Conservation (phyloP, 2,329 filamentous ascomycete species). For the Exophiala calicioides region DNA sequence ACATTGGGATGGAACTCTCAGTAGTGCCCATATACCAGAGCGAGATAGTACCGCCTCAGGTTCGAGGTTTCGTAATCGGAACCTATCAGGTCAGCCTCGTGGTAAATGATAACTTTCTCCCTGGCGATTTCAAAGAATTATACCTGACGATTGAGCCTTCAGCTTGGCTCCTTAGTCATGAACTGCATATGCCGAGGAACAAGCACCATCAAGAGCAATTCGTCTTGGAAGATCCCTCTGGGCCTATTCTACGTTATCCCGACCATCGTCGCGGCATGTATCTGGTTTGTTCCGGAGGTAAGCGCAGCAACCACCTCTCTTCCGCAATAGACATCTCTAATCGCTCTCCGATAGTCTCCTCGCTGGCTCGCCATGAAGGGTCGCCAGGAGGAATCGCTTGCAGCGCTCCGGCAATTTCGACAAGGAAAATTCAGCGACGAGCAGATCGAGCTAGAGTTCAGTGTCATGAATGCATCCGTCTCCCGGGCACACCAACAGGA, state of each 20-base stretch:
- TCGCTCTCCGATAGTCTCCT: conserved; percentile 32
- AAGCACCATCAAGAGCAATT: conserved; percentile 8
- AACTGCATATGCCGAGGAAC: conserved; percentile 15
- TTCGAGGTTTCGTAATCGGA: conserved; percentile 18
- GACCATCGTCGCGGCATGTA: conserved; percentile 3
- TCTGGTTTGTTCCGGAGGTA: conserved; percentile 18
- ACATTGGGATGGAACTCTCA: conserved; percentile 18
- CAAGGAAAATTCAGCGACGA: conserved; percentile 19
- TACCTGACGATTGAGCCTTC: background rate
- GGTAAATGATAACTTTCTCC: conserved; percentile 9
- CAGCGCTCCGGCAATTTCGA: conserved; percentile 25
- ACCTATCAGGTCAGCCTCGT: conserved; percentile 19
- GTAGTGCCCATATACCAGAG: conserved; percentile 16
- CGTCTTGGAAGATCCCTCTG: conserved; percentile 17
- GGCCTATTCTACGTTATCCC: conserved; percentile 20
- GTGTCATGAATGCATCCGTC: conserved; percentile 11
- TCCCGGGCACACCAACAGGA: conserved; percentile 8
- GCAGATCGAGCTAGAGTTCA: conserved; percentile 16
- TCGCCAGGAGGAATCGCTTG: conserved; percentile 33
- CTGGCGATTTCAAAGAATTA: background rate
- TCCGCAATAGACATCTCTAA: background rate
- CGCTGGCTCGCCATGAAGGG: conserved; percentile 36
- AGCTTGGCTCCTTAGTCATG: conserved; percentile 19
- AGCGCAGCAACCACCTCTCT: background rate
- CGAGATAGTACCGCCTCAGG: conserved; percentile 16